phyloP scores from a whole-genome alignment of 805 yeast species.

The Blastobotrys peoriensis region DNA sequence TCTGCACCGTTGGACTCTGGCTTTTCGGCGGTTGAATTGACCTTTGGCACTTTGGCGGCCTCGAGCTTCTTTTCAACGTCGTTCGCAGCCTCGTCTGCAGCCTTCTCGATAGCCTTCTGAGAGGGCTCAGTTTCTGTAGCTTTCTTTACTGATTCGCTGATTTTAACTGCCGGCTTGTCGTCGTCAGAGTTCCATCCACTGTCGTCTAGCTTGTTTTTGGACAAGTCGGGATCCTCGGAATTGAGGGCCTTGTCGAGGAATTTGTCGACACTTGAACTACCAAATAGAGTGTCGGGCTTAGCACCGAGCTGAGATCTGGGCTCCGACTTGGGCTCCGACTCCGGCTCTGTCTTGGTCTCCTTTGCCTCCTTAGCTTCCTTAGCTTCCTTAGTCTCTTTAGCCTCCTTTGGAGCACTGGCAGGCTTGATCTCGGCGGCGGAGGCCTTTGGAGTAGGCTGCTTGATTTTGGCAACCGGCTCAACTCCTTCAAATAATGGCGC shows the following conservation, averaged over 20 bases:
- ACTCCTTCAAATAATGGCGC: slow-evolving; percentile 74
- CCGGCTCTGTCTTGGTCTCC: slow-evolving; percentile 14
- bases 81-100: slow-evolving; percentile 10
- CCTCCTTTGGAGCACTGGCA: slow-evolving; percentile 1
- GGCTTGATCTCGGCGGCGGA: slow-evolving; percentile 6
- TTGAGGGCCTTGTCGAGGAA: slow-evolving; percentile 7
- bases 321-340: slow-evolving; percentile 17
- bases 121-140: slow-evolving; percentile 4
- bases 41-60: not conserved
- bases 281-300: slow-evolving; percentile 11
- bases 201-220: not conserved
- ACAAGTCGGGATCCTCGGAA: slow-evolving; percentile 13
- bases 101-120: slow-evolving; percentile 10
- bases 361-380: slow-evolving; percentile 9
- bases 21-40: slow-evolving; percentile 3
- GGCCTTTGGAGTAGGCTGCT: slow-evolving; percentile 11
- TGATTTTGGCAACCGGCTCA: slow-evolving; percentile 35
- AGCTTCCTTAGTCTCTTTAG: slow-evolving; percentile 15
- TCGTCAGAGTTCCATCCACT: slow-evolving; percentile 7
- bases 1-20: not conserved
- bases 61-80: slow-evolving; percentile 1
- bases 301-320: slow-evolving; percentile 11
- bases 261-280: slow-evolving; percentile 6
- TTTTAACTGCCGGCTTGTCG: slow-evolving; percentile 3
- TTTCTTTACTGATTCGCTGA: not conserved